Conservation (phyloP, 2,329 filamentous ascomycete genomes). For the Dactylella cylindrospora region DNA sequence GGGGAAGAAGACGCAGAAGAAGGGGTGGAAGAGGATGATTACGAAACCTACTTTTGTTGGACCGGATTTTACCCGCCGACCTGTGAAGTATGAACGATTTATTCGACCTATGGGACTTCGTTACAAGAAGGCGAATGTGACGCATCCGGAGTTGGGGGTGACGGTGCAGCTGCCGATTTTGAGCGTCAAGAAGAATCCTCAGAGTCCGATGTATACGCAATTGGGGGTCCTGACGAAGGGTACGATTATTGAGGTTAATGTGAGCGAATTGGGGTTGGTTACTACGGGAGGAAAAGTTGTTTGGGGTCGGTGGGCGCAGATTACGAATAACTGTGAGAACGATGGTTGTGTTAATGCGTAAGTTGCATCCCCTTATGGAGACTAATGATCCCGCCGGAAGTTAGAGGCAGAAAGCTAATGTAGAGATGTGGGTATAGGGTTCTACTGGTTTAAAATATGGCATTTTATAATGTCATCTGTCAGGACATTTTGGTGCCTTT, state of each 20-base stretch:
- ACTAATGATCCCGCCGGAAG: too few relatives aligned
- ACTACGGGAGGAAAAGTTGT: conserved; percentile 91
- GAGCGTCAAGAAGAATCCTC: conserved; percentile 79
- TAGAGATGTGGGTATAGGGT: conserved; percentile 18
- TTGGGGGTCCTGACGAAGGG: conserved; percentile 86
- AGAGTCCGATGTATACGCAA: conserved; percentile 88
- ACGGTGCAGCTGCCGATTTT: conserved; percentile 85
- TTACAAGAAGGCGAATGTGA: conserved; percentile 61
- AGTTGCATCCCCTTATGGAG: conserved; percentile 47
- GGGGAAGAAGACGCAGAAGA: conserved; percentile 90
- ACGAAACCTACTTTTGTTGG: conserved; percentile 89
- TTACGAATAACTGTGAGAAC: conserved; percentile 63
- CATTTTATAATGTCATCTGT: neutral
- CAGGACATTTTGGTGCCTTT: conserved; percentile 1
- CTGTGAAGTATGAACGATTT: conserved; percentile 74
- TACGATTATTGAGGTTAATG: conserved; percentile 86
- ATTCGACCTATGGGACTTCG: conserved; percentile 65
- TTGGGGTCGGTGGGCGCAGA: conserved; percentile 82
- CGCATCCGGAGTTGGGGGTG: conserved; percentile 76
- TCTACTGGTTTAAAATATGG: conserved; percentile 29
- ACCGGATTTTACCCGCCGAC: conserved; percentile 81
- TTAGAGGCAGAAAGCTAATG: conserved; percentile 11
- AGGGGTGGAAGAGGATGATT: conserved; percentile 67
- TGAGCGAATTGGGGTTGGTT: conserved; percentile 84
- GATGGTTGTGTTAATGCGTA: conserved; percentile 64